A percentile compares a stretch with the other conserved stretches of the same genome.
Conservation (phyloP, 768 basidiomycete species). For the Boletellus ananiceps region DNA sequence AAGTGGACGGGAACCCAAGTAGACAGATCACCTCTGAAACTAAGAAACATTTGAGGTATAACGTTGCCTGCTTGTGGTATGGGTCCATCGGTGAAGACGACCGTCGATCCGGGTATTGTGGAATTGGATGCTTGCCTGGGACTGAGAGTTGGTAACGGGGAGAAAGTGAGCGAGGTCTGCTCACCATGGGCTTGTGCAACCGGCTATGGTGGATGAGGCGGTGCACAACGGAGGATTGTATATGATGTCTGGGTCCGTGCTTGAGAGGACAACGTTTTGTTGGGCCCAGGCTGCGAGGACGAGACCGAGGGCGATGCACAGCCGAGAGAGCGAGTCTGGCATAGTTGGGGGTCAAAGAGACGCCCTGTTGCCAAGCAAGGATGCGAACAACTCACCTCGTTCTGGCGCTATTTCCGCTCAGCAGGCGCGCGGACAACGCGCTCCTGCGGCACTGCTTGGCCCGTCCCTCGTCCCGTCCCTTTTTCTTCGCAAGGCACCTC, state of each 20-base stretch:
- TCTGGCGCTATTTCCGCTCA: constrained; percentile 13
- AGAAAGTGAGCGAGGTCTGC: not conserved
- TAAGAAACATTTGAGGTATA: constrained; percentile 55
- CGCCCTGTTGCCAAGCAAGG: constrained; percentile 11
- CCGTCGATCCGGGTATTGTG: constrained; percentile 8
- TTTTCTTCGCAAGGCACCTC: too few relatives aligned
- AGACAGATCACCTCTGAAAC: constrained; percentile 43
- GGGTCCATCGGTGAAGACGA: constrained; percentile 41
- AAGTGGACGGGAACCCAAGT: not conserved
- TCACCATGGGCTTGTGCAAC: constrained; percentile 27
- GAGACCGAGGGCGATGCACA: constrained; percentile 11
- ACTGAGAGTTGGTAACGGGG: not conserved
- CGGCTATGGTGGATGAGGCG: constrained; percentile 5
- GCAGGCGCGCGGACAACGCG: too few relatives aligned
- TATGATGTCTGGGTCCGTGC: constrained; percentile 23
- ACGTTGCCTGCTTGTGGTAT: constrained; percentile 37
- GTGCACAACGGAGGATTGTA: constrained; percentile 26
- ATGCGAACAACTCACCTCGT: not conserved
- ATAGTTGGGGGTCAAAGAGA: constrained; percentile 10
- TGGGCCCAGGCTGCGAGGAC: constrained; percentile 11
- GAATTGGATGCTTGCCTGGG: constrained; percentile 22
- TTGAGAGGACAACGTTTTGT: constrained; percentile 20
- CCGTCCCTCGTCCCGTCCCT: too few relatives aligned
- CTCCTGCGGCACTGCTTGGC: too few relatives aligned
- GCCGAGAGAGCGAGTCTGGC: constrained; percentile 20